Evolutionary conservation across 257 asterid genomes (phyloP).

Genomic region (Voacanga thouarsii): DNA sequence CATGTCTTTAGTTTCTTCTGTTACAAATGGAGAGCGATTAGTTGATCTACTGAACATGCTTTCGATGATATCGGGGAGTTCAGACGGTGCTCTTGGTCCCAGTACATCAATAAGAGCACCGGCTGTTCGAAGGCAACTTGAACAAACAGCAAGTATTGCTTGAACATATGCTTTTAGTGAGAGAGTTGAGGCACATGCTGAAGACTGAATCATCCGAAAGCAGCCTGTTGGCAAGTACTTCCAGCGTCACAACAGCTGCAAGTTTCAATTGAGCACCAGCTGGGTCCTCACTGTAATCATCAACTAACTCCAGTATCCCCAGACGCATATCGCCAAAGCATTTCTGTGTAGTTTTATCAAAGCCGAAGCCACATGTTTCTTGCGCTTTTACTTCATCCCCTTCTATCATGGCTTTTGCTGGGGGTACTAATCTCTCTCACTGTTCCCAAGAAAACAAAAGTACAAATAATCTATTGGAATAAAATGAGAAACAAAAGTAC

Average conservation of each 20-base stretch:
- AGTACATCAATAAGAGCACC: constrained; percentile 79
- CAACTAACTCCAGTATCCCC: constrained; percentile 54
- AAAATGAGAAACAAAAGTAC: background rate
- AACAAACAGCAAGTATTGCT: constrained; percentile 55
- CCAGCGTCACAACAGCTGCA: constrained; percentile 70
- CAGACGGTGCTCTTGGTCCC: constrained; percentile 73
- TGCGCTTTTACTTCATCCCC: constrained; percentile 35
- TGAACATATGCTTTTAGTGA: constrained; percentile 54
- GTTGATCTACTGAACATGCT: constrained; percentile 44
- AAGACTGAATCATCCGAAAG: constrained; percentile 59
- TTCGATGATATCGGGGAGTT: constrained; percentile 74
- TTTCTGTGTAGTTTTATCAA: constrained; percentile 37
- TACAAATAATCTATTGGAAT: background rate
- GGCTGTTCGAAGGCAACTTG: constrained; percentile 66
- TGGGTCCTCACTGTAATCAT: constrained; percentile 35
- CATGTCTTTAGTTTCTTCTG: constrained; percentile 27
- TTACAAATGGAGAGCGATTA: constrained; percentile 26
- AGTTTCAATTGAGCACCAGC: constrained; percentile 54
- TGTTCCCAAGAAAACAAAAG: constrained; percentile 36
- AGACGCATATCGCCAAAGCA: constrained; percentile 49
- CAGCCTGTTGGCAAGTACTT: constrained; percentile 53
- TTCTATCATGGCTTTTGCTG: constrained; percentile 40
- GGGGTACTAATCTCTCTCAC: constrained; percentile 50
- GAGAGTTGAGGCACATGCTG: constrained; percentile 64
- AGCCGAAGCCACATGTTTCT: constrained; percentile 67